Percentiles rank a stretch among this genome's conserved stretches.
These are phyloP conservation scores for Rhodotorula graminis DNA, from an alignment of 768 basidiomycete species.

Conservation along the genomic window DNA sequence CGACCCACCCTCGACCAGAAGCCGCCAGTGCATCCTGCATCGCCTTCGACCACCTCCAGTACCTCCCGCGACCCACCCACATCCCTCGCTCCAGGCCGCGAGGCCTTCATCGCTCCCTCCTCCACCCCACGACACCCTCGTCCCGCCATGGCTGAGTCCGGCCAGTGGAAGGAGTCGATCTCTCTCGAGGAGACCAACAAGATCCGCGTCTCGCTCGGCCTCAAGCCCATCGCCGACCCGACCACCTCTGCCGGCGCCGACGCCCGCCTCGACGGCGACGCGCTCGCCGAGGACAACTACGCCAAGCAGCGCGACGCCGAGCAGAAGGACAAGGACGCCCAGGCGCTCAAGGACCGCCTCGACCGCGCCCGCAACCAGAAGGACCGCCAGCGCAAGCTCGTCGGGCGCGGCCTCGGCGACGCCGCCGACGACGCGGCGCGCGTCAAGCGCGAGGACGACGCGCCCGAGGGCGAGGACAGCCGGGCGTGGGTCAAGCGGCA, in stretches of 20 bases:
- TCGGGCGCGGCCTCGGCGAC: constrained; percentile 86
- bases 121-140: background rate
- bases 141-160: constrained; percentile 5
- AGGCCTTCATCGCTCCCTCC: background rate
- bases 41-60: no score
- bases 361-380: constrained; percentile 90
- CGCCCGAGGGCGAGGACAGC: constrained; percentile 57
- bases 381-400: constrained; percentile 86
- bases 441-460: constrained; percentile 24
- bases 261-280: constrained; percentile 53
- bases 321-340: constrained; percentile 65
- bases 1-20: no score
- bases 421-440: constrained; percentile 54
- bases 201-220: constrained; percentile 85
- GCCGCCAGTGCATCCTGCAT: no score
- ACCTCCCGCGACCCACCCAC: no score
- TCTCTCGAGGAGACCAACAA: constrained; percentile 93
- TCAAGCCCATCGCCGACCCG: constrained; percentile 87
- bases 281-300: constrained; percentile 83
- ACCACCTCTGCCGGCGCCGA: constrained; percentile 40
- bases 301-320: constrained; percentile 64
- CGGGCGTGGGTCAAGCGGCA: constrained; percentile 84
- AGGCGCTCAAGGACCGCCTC: constrained; percentile 68
- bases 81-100: background rate
- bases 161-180: constrained; percentile 64